phyloP scores from a whole-genome alignment of 2,329 filamentous ascomycete species.

The Amylocarpus encephaloides region DNA sequence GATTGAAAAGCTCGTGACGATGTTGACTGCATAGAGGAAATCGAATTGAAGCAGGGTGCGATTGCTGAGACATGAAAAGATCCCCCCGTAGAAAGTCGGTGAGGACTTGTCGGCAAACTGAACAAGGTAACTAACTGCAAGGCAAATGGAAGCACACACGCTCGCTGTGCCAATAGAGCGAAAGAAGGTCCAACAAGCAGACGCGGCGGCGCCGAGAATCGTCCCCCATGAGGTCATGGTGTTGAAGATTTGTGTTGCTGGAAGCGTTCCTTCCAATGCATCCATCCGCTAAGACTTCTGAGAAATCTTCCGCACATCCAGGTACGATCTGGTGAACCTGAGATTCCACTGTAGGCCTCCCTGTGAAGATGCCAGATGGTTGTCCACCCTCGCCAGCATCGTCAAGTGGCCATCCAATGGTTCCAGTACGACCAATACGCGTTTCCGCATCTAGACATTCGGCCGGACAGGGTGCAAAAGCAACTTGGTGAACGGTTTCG shows the following conservation, averaged over 20 bases:
- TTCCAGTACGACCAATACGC: neutral
- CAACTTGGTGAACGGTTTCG: slow-evolving; percentile 12
- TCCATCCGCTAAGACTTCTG: neutral
- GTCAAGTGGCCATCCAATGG: neutral
- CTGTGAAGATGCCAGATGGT: no score
- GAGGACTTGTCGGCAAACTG: slow-evolving; percentile 4
- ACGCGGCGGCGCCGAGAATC: neutral
- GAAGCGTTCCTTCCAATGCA: no score
- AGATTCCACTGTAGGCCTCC: no score
- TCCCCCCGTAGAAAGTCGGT: slow-evolving; percentile 8
- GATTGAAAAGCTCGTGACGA: neutral
- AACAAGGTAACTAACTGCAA: slow-evolving; percentile 2
- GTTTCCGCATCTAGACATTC: slow-evolving; percentile 9
- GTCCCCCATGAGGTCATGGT: neutral
- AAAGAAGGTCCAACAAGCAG: neutral
- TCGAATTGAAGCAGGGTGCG: neutral
- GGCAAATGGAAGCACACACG: slow-evolving; percentile 1
- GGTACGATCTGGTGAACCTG: slow-evolving; percentile 11
- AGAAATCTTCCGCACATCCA: slow-evolving; percentile 8
- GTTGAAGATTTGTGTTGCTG: neutral
- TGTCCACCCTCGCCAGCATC: no score
- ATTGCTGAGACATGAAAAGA: neutral
- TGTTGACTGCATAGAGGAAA: neutral
- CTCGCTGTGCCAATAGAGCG: neutral
- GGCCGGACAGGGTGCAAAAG: slow-evolving; percentile 7